Conservation (phyloP, 2,329 filamentous ascomycete genomes). For the Colletotrichum godetiae region DNA sequence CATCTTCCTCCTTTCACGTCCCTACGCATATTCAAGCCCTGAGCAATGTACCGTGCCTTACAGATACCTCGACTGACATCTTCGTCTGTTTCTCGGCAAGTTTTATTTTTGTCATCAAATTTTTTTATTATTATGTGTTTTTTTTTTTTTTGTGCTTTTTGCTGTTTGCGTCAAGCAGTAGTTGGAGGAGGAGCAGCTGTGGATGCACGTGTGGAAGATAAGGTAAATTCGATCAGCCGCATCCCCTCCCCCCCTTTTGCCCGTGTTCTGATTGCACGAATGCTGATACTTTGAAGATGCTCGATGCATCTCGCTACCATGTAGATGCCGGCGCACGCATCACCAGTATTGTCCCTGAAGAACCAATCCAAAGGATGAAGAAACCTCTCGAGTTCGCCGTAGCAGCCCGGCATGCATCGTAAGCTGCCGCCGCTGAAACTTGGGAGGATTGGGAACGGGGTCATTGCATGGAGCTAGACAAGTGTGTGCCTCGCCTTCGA, state of each 20-base stretch:
- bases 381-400: slow-evolving; percentile 1
- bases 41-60: too few relatives aligned
- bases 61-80: too few relatives aligned
- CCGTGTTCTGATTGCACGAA: not conserved
- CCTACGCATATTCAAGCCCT: too few relatives aligned
- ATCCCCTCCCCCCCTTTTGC: too few relatives aligned
- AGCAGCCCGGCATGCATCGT: slow-evolving; percentile 8
- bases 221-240: not conserved
- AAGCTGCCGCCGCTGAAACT: slow-evolving; percentile 33
- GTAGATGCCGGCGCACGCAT: slow-evolving; percentile 1
- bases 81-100: too few relatives aligned
- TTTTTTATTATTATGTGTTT: too few relatives aligned
- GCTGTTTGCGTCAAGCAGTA: not conserved
- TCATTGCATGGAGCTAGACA: slow-evolving; percentile 31
- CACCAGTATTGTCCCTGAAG: not conserved
- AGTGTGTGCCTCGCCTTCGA: slow-evolving; percentile 17
- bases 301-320: not conserved
- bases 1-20: not conserved
- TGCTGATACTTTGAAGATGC: not conserved
- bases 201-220: not conserved
- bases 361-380: not conserved
- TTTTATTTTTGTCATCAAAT: not conserved
- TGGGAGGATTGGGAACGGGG: slow-evolving; percentile 21
- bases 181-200: not conserved
- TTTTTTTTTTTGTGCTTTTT: not conserved